Evolutionary conservation across 1,284 basidiomycete genomes (phyloP), one percentile per base, ranked within the genome.

Genomic region (Rhodotorula sp.): DNA sequence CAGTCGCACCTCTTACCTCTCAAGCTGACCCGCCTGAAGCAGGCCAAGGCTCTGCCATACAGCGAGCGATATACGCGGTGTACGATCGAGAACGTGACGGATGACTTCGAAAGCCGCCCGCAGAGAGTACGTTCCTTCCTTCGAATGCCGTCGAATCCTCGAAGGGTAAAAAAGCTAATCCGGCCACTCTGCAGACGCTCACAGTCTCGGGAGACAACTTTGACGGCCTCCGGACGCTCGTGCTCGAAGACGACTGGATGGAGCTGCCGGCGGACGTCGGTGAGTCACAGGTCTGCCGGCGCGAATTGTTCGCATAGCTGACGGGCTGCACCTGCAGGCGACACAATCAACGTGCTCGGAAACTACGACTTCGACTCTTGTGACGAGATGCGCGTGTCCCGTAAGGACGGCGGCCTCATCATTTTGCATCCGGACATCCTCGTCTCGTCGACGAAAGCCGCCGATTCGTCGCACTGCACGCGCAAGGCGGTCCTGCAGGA

Each of bases 361-460:
- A 81, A 57, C 7, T 76, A 81, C 46, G 56, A 68, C 75, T 8
- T 58, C 20, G 80, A 42, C 79, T 75, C 77, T 1, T 18, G 42
- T 6, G 33, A 48, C 24, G 37, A 56, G 44, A 77, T 80, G 80
- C n/a, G 80, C 80, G 87, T 90, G 56, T 80, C 82, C 4, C 83
- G 91, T 60, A 86, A 85, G 8, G 83, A 86, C 22, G 83, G 83
- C 44, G 69, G 60, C 61, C 70, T 81, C 66, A 67, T 96, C 67
- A 88, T 97, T 70, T 87, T 89, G 56, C 91, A 96, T 78, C 94
- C 94, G 2, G 95, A 97, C 80, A 82, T 91, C 57, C 88, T 97
- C 62, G 81, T 96, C 59, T 94, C 94, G 2, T 89, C 92, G 53
- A 95, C 94, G 0, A 86, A 90, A 0, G 87, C 96, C 30, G 89